Percentiles rank a stretch among this genome's conserved stretches.
These are phyloP conservation scores for Nissolia schottii DNA, from an alignment of 306 rosid species.

Conservation along the genomic window DNA sequence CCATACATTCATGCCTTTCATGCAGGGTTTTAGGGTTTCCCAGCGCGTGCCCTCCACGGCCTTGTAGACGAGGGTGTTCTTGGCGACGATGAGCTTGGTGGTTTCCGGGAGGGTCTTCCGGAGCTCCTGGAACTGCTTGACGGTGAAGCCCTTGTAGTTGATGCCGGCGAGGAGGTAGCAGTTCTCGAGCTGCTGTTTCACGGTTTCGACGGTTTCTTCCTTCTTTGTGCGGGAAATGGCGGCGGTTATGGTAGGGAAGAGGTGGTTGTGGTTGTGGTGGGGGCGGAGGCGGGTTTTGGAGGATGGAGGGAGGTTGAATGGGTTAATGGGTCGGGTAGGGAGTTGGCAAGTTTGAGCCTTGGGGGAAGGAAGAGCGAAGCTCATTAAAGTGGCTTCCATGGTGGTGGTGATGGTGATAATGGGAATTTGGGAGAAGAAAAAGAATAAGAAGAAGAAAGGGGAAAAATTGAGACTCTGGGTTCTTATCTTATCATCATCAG, in stretches of 20 bases:
- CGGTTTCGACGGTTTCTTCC: conserved; percentile 72
- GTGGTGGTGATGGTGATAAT: not conserved
- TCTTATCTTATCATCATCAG: conserved; percentile 26
- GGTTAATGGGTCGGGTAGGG: conserved; percentile 42
- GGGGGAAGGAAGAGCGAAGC: conserved; percentile 38
- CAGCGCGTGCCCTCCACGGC: conserved; percentile 81
- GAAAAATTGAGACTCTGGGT: not conserved
- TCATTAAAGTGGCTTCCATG: conserved; percentile 70
- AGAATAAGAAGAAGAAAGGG: not conserved
- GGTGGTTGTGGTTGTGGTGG: conserved; percentile 7
- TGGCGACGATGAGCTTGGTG: conserved; percentile 72
- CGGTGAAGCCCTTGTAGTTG: conserved; percentile 85
- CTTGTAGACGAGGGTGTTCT: conserved; percentile 83
- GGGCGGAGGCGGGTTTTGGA: conserved; percentile 1
- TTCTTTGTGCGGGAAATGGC: conserved; percentile 81
- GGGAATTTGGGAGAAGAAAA: not conserved
- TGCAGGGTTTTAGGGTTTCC: conserved; percentile 80
- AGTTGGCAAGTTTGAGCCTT: conserved; percentile 30
- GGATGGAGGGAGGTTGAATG: conserved; percentile 21
- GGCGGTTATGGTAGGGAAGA: conserved; percentile 41
- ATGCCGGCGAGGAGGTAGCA: conserved; percentile 81
- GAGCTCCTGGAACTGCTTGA: conserved; percentile 83
- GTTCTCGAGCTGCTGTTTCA: conserved; percentile 60
- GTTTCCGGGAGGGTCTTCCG: conserved; percentile 64
- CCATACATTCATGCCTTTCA: conserved; percentile 98